Evolutionary conservation across 352 stramenopile species (phyloP).

Genomic region (Sclerospora graminicola): DNA sequence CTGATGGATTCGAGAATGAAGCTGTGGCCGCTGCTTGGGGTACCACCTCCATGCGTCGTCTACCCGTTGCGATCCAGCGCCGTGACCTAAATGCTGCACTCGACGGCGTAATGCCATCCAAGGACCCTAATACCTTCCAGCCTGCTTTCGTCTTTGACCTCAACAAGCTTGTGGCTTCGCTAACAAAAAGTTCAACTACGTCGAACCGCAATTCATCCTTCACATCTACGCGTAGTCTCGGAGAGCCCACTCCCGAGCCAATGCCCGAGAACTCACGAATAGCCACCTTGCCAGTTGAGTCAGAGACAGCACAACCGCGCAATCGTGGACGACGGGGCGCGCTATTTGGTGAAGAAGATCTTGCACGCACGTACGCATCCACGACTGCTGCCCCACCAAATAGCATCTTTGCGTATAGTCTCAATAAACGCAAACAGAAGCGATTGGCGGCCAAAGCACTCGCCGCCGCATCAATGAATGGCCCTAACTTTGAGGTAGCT

Average conservation of each 20-base stretch:
- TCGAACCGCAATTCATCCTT: constrained; percentile 27
- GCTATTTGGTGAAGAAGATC: constrained; percentile 24
- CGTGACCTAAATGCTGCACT: constrained; percentile 39
- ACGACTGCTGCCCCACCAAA: constrained; percentile 13
- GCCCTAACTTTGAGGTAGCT: constrained; percentile 22
- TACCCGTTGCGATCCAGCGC: constrained; percentile 16
- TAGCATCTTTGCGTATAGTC: constrained; percentile 45
- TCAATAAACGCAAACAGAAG: constrained; percentile 55
- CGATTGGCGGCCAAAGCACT: constrained; percentile 31
- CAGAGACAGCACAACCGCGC: constrained; percentile 1
- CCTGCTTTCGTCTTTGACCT: constrained; percentile 47
- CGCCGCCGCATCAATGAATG: constrained; percentile 15
- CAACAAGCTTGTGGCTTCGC: constrained; percentile 36
- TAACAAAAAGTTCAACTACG: constrained; percentile 17
- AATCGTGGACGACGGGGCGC: constrained; percentile 32
- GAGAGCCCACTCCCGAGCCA: constrained; percentile 16
- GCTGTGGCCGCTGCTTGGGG: constrained; percentile 27
- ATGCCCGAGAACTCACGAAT: constrained; percentile 21
- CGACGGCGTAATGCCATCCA: constrained; percentile 16
- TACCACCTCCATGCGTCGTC: constrained; percentile 30
- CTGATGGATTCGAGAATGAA: constrained; percentile 15
- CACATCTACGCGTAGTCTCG: constrained; percentile 18
- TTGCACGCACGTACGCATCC: constrained; percentile 9
- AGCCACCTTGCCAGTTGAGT: constrained; percentile 17
- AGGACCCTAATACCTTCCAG: constrained; percentile 30